phyloP scores from a whole-genome alignment of 305 asterid genomes.

The Nicotiana rustica region DNA sequence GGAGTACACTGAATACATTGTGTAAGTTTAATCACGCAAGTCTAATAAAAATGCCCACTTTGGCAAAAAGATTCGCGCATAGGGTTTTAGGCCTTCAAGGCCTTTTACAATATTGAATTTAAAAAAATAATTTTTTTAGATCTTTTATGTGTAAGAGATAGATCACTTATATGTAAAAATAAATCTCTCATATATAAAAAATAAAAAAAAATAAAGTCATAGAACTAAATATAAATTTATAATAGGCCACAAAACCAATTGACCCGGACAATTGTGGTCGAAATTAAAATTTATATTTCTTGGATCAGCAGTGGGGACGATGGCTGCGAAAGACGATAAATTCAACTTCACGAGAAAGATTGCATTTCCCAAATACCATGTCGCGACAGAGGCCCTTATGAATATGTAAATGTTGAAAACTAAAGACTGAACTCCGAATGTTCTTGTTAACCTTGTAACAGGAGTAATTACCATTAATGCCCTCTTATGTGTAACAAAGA shows the following conservation, averaged over 20 bases:
- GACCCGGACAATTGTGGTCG: background rate
- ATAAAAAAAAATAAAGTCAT: too few relatives aligned
- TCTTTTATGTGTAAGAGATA: too few relatives aligned
- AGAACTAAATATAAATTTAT: too few relatives aligned
- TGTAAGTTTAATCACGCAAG: background rate
- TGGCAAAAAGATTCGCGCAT: background rate
- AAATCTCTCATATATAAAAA: too few relatives aligned
- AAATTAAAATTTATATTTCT: background rate
- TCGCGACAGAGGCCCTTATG: too few relatives aligned
- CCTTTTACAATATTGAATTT: too few relatives aligned
- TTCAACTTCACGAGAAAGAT: conserved; percentile 23
- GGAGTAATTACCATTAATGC: background rate
- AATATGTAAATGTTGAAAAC: background rate
- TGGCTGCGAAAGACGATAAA: conserved; percentile 10
- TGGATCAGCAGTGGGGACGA: conserved; percentile 25
- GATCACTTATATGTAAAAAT: too few relatives aligned
- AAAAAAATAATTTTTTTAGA: too few relatives aligned
- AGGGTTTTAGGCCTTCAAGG: too few relatives aligned
- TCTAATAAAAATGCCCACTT: background rate
- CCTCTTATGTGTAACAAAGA: background rate
- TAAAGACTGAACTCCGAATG: background rate
- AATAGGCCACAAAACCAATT: too few relatives aligned
- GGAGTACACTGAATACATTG: background rate
- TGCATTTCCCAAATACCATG: conserved; percentile 8
- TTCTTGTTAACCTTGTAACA: background rate